These are phyloP conservation scores for Hortiboletus flavorubellus DNA, from an alignment of 768 basidiomycete species.

Conservation along the genomic window DNA sequence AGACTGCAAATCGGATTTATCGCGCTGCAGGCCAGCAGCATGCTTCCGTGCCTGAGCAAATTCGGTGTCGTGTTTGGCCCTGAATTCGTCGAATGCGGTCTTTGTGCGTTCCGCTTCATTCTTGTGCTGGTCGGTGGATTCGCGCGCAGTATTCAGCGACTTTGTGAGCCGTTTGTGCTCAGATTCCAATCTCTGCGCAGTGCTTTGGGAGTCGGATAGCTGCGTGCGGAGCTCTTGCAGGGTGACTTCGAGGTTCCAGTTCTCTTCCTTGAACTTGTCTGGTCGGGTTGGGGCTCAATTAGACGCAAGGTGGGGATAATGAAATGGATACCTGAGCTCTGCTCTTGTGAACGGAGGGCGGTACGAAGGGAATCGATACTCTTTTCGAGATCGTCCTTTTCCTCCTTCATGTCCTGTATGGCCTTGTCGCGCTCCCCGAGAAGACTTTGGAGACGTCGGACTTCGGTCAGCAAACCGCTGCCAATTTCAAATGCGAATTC, in stretches of 20 bases:
- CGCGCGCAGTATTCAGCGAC: constrained; percentile 67
- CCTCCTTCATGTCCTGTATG: constrained; percentile 87
- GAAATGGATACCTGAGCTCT: constrained; percentile 60
- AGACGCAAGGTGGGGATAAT: neutral
- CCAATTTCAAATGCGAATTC: constrained; percentile 99
- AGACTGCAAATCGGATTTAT: constrained; percentile 89
- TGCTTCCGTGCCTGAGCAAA: constrained; percentile 88
- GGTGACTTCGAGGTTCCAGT: constrained; percentile 96
- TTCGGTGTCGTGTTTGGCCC: constrained; percentile 91
- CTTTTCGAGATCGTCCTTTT: constrained; percentile 85
- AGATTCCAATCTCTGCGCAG: constrained; percentile 66
- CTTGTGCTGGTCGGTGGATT: constrained; percentile 80
- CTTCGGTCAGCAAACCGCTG: constrained; percentile 86
- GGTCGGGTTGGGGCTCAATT: constrained; percentile 5
- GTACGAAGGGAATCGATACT: constrained; percentile 69
- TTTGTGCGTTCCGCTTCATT: constrained; percentile 77
- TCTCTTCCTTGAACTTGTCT: constrained; percentile 98
- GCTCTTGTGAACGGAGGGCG: constrained; percentile 77
- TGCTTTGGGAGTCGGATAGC: constrained; percentile 60
- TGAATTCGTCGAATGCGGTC: constrained; percentile 63
- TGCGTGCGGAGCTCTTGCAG: constrained; percentile 82
- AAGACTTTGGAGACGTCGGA: constrained; percentile 85
- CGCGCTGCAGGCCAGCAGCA: constrained; percentile 82
- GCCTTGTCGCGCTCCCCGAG: constrained; percentile 91
- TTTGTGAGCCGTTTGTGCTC: constrained; percentile 83